Base-by-base conservation (phyloP, 768 basidiomycete genomes). In the Pleurotus eryngii region DNA sequence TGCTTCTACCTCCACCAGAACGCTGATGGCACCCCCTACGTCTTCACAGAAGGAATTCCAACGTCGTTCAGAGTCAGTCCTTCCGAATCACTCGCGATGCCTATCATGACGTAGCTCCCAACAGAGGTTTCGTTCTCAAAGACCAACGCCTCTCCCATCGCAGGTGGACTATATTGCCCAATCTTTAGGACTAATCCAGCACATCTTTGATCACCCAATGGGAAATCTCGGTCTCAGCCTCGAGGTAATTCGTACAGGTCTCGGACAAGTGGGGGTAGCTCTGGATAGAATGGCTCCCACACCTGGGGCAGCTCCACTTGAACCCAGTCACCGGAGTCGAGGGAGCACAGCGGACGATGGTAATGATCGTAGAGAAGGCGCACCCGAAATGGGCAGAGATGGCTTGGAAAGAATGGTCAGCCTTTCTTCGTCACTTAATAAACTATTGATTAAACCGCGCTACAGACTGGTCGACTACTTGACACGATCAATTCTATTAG, bases 1-100 rank as follows among this genome's bases (percentile, higher is more conserved):
- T 93, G 90, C 66, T 90, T 93, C 67, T 93, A 91, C 65, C 79
- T 83, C 62, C 90, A 93, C 65, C 62, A 72, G 49, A 85, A 86
- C 22, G 70, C 73, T 0, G 90, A 92, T 61, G 90, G 90, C 9
- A 81, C 87, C 7, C 74, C 75, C 0, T 75, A 82, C 60, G 62
- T 80, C 2, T 88, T 88, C 63, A 62, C 67, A 39, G 70, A 81
- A 42, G 89, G 88, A 5, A 78, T 77, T 18, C 79, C 81, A 35
- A 69, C 72, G 18, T 79, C 73, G 56, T 82, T 87, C 81, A 74
- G 68, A 58, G 85, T 85, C 60, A 38, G 77, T 62, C 14, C 50
- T 22, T 35, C 30, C 30, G 30, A 35, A 9, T 35, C 30, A 35
- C 30, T 35, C 30, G 8, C 30, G 11, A 35, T 35, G 30, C 30